Evolutionary conservation across 257 asterid species (phyloP), one percentile per base, ranked within the genome.

Genomic region (Nicotiana noctiflora): DNA sequence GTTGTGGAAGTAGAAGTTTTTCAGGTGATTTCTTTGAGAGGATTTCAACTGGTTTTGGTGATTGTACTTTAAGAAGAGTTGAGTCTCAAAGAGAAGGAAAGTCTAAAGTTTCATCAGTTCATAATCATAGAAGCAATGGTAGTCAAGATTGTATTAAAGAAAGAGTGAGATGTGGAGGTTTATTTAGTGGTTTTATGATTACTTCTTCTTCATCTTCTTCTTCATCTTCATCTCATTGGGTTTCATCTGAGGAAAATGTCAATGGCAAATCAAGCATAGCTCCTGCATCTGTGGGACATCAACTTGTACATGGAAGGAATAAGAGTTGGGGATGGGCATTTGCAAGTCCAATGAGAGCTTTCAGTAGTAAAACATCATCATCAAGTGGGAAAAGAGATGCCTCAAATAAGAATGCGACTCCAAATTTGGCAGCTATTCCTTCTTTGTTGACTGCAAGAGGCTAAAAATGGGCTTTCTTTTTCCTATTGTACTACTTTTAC

Each of bases 241-340:
- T 88, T 76, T 88, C 93, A 59, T 86, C 94, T 4, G 97, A 92
- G 67, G 96, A 92, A 51, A 89, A 89, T 64, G 75, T 53, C 75
- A 83, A 81, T 65, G 89, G 89, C 49, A 82, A 88, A 60, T 55
- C 86, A 74, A 46, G 63, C 86, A 77, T 88, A 37, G 59, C 88
- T 4, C 79, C 88, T 2, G 56, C 84, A 49, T 75, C 84, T 17
- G 83, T 68, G 29, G 81, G 87, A 19, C 87, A 87, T 59, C 83
- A 79, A 51, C 82, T 88, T 27, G 88, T 88, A 81, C 97, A 95
- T 88, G 95, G 93, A 75, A 91, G 98, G 89, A 93, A 88, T 81
- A 96, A 77, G 87, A 96, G 97, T 79, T 94, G 98, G 99, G 98
- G 97, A 4, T 94, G 99, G 99, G 97, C 97, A 81, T 89, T 96